phyloP scores from a whole-genome alignment of 179 eudicot species.

The Patellifolia procumbens region DNA sequence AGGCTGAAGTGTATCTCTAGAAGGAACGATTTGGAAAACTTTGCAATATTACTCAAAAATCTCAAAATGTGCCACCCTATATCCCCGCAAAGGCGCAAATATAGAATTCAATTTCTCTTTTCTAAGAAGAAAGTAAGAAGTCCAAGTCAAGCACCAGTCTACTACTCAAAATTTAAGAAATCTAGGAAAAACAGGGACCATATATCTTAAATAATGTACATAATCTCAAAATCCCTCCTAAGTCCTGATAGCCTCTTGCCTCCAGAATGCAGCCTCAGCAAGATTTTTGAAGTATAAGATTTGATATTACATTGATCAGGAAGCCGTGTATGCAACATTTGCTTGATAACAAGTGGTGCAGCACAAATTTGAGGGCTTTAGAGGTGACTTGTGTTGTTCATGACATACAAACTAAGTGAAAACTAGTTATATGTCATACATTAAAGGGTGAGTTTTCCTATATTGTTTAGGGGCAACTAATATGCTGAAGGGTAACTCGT shows the following conservation, averaged over 20 bases:
- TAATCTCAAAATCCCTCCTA: not conserved
- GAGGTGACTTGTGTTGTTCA: too few species aligned
- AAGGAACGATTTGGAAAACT: not conserved
- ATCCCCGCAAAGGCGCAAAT: not conserved
- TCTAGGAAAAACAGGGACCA: not conserved
- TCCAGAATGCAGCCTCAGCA: not conserved
- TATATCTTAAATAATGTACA: not conserved
- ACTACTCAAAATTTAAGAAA: not conserved
- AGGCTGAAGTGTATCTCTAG: not conserved
- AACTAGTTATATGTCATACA: too few species aligned
- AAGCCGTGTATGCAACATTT: too few species aligned
- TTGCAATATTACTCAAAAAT: not conserved
- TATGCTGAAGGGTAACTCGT: too few species aligned
- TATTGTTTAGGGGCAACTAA: too few species aligned
- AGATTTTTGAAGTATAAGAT: not conserved
- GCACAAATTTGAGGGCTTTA: too few species aligned
- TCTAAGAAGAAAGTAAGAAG: not conserved
- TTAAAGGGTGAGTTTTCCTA: too few species aligned
- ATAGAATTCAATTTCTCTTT: not conserved
- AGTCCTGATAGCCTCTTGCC: not conserved
- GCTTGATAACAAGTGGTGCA: too few species aligned
- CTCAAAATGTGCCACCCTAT: not conserved
- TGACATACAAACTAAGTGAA: too few species aligned
- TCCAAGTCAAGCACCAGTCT: not conserved
- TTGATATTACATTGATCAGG: too few species aligned